Base-by-base conservation (phyloP, 2,329 filamentous ascomycete genomes). In the Botrytis tulipae region DNA sequence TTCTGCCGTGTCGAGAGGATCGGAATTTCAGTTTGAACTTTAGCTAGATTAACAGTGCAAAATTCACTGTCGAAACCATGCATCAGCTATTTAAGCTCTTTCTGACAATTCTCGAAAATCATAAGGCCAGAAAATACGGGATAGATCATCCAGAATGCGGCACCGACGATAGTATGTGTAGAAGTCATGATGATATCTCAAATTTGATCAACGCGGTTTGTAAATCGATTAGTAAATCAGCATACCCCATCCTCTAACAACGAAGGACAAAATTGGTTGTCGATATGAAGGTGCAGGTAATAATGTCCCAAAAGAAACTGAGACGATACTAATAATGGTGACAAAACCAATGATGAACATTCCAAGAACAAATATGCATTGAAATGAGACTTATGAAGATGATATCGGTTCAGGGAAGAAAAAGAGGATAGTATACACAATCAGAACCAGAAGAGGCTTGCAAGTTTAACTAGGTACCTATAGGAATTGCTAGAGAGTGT, bases 1-100 rank as follows among this genome's bases (percentile, higher is more conserved):
- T 87, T 86, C 22, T 83, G 82, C 48, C 81, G 82, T 46, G 83
- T 83, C 9, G 83, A 80, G 16, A 87, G 76, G 37, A 63, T 66
- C 4, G 62, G 70, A 42, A 61, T 72, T 3, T 4, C 32, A 22
- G 18, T 10, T 20, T 44, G 32, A 18, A 59, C 4, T 7, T 44
- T 59, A 10, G 35, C 25, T 44, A 59, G 66, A 78, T 74, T 3
- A 80, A 75, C 60, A 25, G 70, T 70, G 20, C 46, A 61, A 8
- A 60, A 70, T n/a, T 69, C 71, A 14, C 73, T 40, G 20, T 70
- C 4, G 29, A 74, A 37, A 7, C 40, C 37, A 7, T 65, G n/a
- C 14, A 76, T 75, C 5, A 80, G 73, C 0, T 76, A 73, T 46
- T 42, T 12, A 42, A 42, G 40, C 40, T 42, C 40, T 42, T 42